phyloP scores from a whole-genome alignment of 23 red algal species.

The Agarophyton chilense region DNA sequence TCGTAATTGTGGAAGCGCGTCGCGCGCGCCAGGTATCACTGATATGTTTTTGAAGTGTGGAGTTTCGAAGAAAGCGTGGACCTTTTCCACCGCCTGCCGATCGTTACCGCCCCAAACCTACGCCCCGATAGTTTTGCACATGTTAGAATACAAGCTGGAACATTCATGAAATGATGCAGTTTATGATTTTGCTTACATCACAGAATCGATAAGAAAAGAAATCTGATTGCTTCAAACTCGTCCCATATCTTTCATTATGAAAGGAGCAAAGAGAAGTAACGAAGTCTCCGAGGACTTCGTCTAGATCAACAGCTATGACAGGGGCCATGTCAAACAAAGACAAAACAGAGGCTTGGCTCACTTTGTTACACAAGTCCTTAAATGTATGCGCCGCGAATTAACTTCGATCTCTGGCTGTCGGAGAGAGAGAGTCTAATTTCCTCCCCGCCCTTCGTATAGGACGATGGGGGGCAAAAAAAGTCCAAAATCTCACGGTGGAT shows the following conservation, averaged over 20 bases:
- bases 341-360: background rate
- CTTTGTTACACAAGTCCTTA: background rate
- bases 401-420: no score
- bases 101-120: slow-evolving; percentile 92
- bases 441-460: no score
- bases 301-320: slow-evolving; percentile 77
- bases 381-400: no score
- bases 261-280: slow-evolving; percentile 50
- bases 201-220: slow-evolving; percentile 68
- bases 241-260: slow-evolving; percentile 72
- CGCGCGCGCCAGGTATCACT: slow-evolving; percentile 74
- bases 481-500: no score
- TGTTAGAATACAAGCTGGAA: slow-evolving; percentile 7
- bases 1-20: slow-evolving; percentile 40
- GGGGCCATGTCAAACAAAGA: background rate
- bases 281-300: slow-evolving; percentile 77
- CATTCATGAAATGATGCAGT: background rate
- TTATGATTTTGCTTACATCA: slow-evolving; percentile 36
- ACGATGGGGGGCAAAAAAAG: no score
- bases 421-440: no score
- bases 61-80: slow-evolving; percentile 78
- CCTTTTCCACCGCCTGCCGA: slow-evolving; percentile 58
- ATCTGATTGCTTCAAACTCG: slow-evolving; percentile 23
- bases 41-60: slow-evolving; percentile 57
- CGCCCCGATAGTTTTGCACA: background rate